Percentiles rank a stretch among this genome's conserved stretches.
phyloP scores from a whole-genome alignment of 2,329 filamentous ascomycete genomes.

The Penicillium sp. region DNA sequence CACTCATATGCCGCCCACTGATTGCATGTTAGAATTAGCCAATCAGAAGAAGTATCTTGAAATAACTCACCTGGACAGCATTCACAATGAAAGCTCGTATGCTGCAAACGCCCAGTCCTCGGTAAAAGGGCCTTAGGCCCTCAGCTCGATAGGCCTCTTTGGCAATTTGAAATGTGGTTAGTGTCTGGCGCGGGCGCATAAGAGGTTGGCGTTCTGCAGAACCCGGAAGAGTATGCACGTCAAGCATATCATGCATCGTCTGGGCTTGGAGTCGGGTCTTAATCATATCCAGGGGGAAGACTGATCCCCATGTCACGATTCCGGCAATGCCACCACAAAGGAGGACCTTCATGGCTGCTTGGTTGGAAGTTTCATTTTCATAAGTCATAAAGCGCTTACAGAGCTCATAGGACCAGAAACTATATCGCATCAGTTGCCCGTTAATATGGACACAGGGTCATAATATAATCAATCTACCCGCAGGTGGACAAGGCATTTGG shows the following conservation, averaged over 20 bases:
- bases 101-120: constrained; percentile 77
- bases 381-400: constrained; percentile 60
- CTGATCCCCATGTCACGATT: constrained; percentile 81
- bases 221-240: constrained; percentile 11
- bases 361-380: constrained; percentile 47
- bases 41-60: background rate
- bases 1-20: constrained; percentile 91
- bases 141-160: constrained; percentile 64
- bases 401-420: constrained; percentile 88
- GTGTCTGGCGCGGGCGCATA: constrained; percentile 25
- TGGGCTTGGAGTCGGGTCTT: constrained; percentile 92
- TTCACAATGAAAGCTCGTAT: constrained; percentile 87
- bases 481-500: no score
- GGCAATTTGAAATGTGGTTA: constrained; percentile 64
- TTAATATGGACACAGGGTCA: no score
- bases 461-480: constrained; percentile 1
- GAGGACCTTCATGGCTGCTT: constrained; percentile 63
- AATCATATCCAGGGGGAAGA: constrained; percentile 89
- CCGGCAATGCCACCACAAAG: constrained; percentile 86
- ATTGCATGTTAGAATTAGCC: constrained; percentile 8
- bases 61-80: constrained; percentile 64
- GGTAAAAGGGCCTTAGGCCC: constrained; percentile 66
- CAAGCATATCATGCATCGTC: constrained; percentile 26
- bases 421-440: constrained; percentile 21
- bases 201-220: constrained; percentile 25